Evolutionary conservation across 495 filamentous ascomycete species (phyloP).

Genomic region (Amphirosellinia nigrospora): DNA sequence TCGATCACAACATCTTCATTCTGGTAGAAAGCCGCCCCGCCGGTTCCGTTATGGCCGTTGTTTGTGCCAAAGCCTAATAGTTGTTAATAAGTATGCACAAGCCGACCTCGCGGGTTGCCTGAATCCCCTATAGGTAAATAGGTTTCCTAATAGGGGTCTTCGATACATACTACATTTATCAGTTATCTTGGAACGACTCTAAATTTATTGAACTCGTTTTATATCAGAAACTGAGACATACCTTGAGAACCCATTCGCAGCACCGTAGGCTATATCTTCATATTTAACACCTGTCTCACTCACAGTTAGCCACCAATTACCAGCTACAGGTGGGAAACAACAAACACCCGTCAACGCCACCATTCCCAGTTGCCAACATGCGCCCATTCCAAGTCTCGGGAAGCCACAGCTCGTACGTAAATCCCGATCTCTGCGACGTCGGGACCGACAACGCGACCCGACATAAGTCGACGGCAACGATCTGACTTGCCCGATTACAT

Average conservation of each 20-base stretch:
- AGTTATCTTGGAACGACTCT: neutral
- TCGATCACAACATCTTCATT: conserved; percentile 59
- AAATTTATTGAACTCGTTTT: neutral
- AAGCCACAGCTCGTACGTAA: conserved; percentile 65
- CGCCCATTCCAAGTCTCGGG: conserved; percentile 56
- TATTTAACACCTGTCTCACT: conserved; percentile 31
- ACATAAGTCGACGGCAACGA: conserved; percentile 57
- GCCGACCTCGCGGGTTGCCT: neutral
- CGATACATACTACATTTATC: neutral
- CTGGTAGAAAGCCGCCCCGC: conserved; percentile 56
- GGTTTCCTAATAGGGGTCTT: neutral
- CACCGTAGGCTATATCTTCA: conserved; percentile 38
- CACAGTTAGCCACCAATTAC: neutral
- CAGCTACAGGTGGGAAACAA: neutral
- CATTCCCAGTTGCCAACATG: conserved; percentile 62
- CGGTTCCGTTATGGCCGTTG: conserved; percentile 63
- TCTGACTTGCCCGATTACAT: conserved; percentile 50
- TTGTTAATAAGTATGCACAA: neutral
- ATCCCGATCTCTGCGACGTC: conserved; percentile 59
- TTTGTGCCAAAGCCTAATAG: conserved; percentile 53
- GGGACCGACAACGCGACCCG: conserved; percentile 62
- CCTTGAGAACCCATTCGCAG: conserved; percentile 59
- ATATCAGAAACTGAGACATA: conserved; percentile 13
- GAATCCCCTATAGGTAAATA: neutral
- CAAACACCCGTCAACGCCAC: conserved; percentile 59